These are phyloP conservation scores for Xerocomellus amylosporus DNA, from an alignment of 768 basidiomycete genomes.

Conservation along the genomic window DNA sequence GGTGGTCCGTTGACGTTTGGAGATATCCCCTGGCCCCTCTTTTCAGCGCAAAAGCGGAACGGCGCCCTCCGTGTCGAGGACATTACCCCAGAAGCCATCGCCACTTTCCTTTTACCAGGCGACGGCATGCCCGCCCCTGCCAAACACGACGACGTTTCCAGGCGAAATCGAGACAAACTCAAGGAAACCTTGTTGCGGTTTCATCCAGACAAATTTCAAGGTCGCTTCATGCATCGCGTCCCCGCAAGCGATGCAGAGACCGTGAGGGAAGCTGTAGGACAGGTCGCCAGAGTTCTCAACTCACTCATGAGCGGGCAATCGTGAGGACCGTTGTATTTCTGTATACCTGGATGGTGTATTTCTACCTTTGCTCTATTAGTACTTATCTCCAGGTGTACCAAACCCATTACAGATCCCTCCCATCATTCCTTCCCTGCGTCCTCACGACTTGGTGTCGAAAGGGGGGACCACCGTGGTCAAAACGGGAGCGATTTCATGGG, in stretches of 20 bases:
- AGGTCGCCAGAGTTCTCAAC: constrained; percentile 61
- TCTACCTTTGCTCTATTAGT: no score
- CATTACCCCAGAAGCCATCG: constrained; percentile 53
- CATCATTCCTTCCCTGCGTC: no score
- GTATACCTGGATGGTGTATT: no score
- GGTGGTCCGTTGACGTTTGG: constrained; percentile 40
- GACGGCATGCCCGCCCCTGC: not conserved
- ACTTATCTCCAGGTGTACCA: no score
- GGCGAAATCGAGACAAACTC: constrained; percentile 58
- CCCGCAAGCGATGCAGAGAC: constrained; percentile 42
- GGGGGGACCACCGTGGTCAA: no score
- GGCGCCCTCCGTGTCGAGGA: constrained; percentile 40
- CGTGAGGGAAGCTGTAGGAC: constrained; percentile 60
- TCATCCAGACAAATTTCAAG: constrained; percentile 83
- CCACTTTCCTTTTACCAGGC: constrained; percentile 52
- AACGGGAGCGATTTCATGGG: no score
- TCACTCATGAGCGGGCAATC: constrained; percentile 43
- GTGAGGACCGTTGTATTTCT: not conserved
- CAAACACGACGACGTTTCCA: constrained; percentile 29
- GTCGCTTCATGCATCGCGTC: constrained; percentile 59
- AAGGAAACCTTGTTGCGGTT: constrained; percentile 70
- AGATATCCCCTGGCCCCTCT: constrained; percentile 76
- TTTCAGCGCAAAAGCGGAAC: constrained; percentile 27
- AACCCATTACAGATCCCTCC: no score
- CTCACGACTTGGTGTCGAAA: no score